Percentiles rank a stretch among this genome's conserved stretches.
Conservation (phyloP, 306 rosid species). For the Sechiopsis laciniata region DNA sequence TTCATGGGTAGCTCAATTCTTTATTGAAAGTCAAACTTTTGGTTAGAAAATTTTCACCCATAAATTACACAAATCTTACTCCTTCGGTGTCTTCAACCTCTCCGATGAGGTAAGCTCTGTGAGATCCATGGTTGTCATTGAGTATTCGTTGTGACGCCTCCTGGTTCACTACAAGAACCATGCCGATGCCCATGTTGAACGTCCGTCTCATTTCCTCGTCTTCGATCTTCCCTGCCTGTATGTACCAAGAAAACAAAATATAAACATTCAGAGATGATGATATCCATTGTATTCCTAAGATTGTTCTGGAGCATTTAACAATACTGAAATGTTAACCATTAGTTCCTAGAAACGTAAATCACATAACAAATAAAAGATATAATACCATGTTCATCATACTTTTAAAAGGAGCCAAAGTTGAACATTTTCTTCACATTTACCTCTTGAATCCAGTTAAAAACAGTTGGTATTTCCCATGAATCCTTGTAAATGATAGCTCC, state of each 20-base stretch:
- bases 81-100: constrained; percentile 58
- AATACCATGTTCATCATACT: not conserved
- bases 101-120: constrained; percentile 52
- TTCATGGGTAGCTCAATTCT: not conserved
- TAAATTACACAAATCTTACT: constrained; percentile 35
- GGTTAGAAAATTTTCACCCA: not conserved
- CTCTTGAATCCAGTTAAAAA: constrained; percentile 90
- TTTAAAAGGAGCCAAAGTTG: not conserved
- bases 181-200: constrained; percentile 87
- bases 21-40: not conserved
- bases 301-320: not conserved
- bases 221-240: constrained; percentile 68
- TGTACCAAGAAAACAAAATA: not conserved
- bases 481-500: constrained; percentile 56
- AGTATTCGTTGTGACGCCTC: constrained; percentile 48
- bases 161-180: constrained; percentile 73
- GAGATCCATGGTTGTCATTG: constrained; percentile 28
- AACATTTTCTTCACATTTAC: constrained; percentile 28
- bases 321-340: not conserved
- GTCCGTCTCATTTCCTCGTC: constrained; percentile 76
- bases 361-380: not conserved
- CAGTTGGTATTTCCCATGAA: constrained; percentile 67
- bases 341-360: not conserved
- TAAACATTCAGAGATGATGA: not conserved
- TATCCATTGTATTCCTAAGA: not conserved